Conservation (phyloP, 179 eudicot species). For the Beta lomatogona region DNA sequence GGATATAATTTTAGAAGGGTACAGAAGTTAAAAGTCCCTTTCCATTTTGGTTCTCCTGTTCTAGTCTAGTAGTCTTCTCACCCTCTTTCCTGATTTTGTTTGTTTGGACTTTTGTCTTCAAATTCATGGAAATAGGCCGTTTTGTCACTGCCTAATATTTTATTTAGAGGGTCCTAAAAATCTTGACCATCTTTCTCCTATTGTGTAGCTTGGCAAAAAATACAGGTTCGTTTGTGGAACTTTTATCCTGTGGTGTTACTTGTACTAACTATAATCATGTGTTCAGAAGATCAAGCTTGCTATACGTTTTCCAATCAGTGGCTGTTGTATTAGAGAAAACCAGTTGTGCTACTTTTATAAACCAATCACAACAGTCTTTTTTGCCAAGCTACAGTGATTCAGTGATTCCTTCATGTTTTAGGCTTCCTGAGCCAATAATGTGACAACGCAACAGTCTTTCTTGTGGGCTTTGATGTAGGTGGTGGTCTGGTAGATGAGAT, state of each 20-base stretch:
- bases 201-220: background rate
- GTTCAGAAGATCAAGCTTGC: background rate
- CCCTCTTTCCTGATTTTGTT: background rate
- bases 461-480: background rate
- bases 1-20: background rate
- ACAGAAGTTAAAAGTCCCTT: background rate
- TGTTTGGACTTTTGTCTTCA: background rate
- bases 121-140: background rate
- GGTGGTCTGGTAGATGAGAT: background rate
- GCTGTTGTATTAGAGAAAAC: background rate
- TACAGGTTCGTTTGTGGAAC: background rate
- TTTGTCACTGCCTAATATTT: background rate
- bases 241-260: too few relatives aligned
- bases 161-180: background rate
- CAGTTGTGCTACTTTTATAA: background rate
- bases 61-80: background rate
- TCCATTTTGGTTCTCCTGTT: background rate
- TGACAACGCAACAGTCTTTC: background rate
- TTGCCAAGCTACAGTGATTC: too few relatives aligned
- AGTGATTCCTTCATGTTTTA: background rate
- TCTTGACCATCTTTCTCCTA: background rate
- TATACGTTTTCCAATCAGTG: background rate
- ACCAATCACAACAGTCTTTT: too few relatives aligned
- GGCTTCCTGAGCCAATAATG: conserved; percentile 9
- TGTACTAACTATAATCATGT: too few relatives aligned